phyloP scores from a whole-genome alignment of 164 flowering plant genomes.

The Santalum album region DNA sequence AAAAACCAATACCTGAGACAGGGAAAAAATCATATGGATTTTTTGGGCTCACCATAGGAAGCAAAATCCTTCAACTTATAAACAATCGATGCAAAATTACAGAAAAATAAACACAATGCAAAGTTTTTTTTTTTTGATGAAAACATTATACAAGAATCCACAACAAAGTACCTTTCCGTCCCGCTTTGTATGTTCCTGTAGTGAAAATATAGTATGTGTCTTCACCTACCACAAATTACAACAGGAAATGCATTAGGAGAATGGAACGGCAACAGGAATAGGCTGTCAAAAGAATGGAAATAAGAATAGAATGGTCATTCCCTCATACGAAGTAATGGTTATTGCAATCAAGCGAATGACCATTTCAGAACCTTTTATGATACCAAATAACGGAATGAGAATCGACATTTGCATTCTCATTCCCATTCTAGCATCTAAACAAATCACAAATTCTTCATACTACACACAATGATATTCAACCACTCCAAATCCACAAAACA shows the following conservation, averaged over 20 bases:
- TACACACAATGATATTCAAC: no score
- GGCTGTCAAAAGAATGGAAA: no score
- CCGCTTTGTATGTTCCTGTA: conserved; percentile 64
- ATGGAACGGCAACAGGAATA: not conserved
- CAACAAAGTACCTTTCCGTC: conserved; percentile 57
- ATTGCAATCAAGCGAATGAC: no score
- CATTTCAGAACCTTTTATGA: no score
- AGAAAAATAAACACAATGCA: not conserved
- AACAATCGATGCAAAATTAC: not conserved
- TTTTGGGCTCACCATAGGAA: not conserved
- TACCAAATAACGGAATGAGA: no score
- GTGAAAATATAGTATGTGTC: conserved; percentile 51
- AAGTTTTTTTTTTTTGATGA: no score
- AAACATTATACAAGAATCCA: not conserved
- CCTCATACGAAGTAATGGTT: no score
- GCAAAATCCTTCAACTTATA: not conserved
- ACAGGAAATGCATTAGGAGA: not conserved
- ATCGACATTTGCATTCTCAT: no score
- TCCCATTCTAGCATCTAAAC: no score
- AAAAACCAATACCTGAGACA: no score
- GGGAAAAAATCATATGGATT: not conserved
- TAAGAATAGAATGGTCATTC: no score
- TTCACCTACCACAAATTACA: conserved; percentile 43
- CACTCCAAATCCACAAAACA: no score
- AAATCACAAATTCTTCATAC: not conserved